A percentile compares a stretch with the other conserved stretches of the same genome.
phyloP scores from a whole-genome alignment of 2,329 filamentous ascomycete species.

The Xylaria sp. region DNA sequence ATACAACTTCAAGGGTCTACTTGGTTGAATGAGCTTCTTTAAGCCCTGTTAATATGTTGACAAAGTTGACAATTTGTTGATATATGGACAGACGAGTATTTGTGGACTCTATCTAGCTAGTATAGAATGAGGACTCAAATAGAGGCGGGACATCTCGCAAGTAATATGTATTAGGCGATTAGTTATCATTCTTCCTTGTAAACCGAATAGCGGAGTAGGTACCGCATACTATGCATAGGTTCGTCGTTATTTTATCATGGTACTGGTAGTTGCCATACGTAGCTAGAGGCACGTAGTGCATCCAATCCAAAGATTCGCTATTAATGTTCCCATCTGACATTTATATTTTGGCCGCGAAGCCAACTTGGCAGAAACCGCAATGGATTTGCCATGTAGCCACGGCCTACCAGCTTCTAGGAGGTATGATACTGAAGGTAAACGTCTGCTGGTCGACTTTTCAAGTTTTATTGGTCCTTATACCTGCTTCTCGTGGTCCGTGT shows the following conservation, averaged over 20 bases:
- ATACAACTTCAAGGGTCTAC: neutral
- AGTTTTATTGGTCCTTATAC: constrained; percentile 17
- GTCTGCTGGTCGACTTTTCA: neutral
- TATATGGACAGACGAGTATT: neutral
- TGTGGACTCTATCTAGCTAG: too few relatives aligned
- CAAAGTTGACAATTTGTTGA: neutral
- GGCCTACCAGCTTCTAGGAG: neutral
- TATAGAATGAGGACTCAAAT: neutral
- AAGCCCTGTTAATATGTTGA: neutral
- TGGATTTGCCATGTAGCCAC: neutral
- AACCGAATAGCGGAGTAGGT: neutral
- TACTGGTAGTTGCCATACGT: neutral
- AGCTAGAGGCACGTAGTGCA: neutral
- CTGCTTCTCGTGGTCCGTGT: constrained; percentile 8
- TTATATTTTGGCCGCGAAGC: neutral
- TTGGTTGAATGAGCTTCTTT: neutral
- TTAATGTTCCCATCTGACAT: neutral
- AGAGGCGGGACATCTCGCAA: neutral
- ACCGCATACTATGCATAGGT: neutral
- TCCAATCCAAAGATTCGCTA: neutral
- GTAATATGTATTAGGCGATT: neutral
- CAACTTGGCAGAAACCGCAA: neutral
- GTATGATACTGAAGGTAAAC: neutral
- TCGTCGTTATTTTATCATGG: neutral
- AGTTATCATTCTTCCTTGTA: neutral